phyloP scores from a whole-genome alignment of 768 basidiomycete species.

The Termitomyces sp. region DNA sequence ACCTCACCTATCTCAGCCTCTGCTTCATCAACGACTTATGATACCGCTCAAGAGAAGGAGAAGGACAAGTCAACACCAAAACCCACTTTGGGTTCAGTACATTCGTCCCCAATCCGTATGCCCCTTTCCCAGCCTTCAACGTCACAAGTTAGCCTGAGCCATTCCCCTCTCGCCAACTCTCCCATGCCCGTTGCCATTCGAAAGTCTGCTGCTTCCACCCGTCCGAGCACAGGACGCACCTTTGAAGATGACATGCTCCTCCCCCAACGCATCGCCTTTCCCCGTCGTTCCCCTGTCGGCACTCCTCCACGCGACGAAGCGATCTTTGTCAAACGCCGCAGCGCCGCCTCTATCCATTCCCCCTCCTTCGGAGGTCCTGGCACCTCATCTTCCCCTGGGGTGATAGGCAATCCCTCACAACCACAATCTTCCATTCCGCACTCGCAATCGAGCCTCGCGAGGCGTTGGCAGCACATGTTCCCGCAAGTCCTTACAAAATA shows the following conservation, averaged over 20 bases:
- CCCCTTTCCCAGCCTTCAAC: slow-evolving; percentile 28
- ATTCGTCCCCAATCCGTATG: slow-evolving; percentile 29
- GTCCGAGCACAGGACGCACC: slow-evolving; percentile 44
- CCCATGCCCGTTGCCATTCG: slow-evolving; percentile 43
- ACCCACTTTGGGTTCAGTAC: slow-evolving; percentile 1
- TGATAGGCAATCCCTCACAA: slow-evolving; percentile 63
- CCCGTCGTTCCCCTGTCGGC: slow-evolving; percentile 57
- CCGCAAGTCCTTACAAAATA: slow-evolving; percentile 70
- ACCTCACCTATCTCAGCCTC: slow-evolving; percentile 48
- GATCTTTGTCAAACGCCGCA: slow-evolving; percentile 52
- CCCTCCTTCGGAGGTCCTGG: slow-evolving; percentile 25
- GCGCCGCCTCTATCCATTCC: slow-evolving; percentile 30
- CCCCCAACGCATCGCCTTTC: slow-evolving; percentile 40
- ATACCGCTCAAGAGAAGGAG: slow-evolving; percentile 3
- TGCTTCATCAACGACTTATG: slow-evolving; percentile 31
- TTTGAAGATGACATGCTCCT: slow-evolving; percentile 53
- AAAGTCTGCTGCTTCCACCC: slow-evolving; percentile 22
- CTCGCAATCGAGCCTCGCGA: slow-evolving; percentile 67
- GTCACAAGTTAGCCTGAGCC: slow-evolving; percentile 26
- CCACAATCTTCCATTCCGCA: slow-evolving; percentile 53
- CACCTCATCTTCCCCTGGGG: slow-evolving; percentile 40
- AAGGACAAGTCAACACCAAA: slow-evolving; percentile 10
- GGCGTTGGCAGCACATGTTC: slow-evolving; percentile 87
- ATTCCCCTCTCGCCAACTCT: slow-evolving; percentile 28
- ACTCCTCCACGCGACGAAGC: slow-evolving; percentile 70